phyloP scores from a whole-genome alignment of 1,284 basidiomycete species.

The Heterobasidion irregulare region DNA sequence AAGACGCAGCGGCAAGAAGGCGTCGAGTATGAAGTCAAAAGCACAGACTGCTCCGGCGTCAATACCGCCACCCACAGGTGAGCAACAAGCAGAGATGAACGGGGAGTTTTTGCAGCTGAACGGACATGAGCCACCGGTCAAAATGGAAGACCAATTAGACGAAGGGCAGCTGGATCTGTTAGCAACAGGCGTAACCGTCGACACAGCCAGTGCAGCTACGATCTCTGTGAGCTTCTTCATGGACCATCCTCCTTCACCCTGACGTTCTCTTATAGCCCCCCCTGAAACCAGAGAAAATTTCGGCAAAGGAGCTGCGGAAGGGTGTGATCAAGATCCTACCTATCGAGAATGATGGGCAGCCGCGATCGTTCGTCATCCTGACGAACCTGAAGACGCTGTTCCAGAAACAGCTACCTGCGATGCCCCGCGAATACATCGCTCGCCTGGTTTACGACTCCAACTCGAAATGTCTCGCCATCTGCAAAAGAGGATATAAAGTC shows the following conservation, averaged over 20 bases:
- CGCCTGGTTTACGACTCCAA: too few relatives aligned
- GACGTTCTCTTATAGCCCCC: background rate
- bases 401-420: too few relatives aligned
- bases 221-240: conserved; percentile 32
- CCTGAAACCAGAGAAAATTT: too few relatives aligned
- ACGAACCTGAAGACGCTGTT: too few relatives aligned
- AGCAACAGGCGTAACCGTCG: conserved; percentile 74
- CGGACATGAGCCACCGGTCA: conserved; percentile 48
- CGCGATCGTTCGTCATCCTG: too few relatives aligned
- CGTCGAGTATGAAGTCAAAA: conserved; percentile 49
- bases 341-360: too few relatives aligned
- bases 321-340: too few relatives aligned
- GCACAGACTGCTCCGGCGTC: conserved; percentile 41
- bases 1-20: conserved; percentile 47
- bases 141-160: conserved; percentile 73
- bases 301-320: too few relatives aligned
- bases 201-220: conserved; percentile 44
- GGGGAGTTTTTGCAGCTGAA: conserved; percentile 25
- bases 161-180: conserved; percentile 64
- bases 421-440: too few relatives aligned
- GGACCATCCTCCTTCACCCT: conserved; percentile 1
- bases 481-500: too few relatives aligned
- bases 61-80: conserved; percentile 26
- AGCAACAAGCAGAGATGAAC: conserved; percentile 38
- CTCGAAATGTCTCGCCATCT: too few relatives aligned